Percentiles rank a stretch among this genome's conserved stretches.
phyloP scores from a whole-genome alignment of 1,284 basidiomycete genomes.

The Ustilago xerochloae region DNA sequence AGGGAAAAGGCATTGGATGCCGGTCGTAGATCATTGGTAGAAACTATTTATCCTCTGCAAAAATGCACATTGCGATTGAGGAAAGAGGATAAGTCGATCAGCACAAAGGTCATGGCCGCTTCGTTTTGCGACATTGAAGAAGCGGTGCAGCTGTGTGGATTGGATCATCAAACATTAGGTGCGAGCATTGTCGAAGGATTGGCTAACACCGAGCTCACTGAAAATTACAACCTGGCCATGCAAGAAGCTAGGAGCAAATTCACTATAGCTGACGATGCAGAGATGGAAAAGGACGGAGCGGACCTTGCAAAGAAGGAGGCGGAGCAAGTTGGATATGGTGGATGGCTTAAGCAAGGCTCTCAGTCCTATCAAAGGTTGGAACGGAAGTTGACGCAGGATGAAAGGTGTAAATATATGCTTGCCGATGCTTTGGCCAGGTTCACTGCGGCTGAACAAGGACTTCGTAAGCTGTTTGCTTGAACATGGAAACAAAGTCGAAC shows the following conservation, averaged over 20 bases:
- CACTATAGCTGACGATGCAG: constrained; percentile 1
- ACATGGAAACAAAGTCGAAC: no score
- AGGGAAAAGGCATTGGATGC: not conserved
- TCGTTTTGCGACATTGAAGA: constrained; percentile 19
- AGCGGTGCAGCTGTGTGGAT: constrained; percentile 16
- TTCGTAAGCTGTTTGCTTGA: constrained; percentile 19
- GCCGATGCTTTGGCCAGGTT: constrained; percentile 25
- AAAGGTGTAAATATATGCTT: constrained; percentile 22
- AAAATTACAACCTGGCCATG: not conserved
- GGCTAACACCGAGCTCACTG: constrained; percentile 10
- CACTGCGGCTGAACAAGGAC: constrained; percentile 6
- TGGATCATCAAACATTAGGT: constrained; percentile 26
- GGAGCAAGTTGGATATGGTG: constrained; percentile 13
- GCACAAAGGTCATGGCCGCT: constrained; percentile 22
- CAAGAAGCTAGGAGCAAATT: constrained; percentile 7
- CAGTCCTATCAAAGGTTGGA: constrained; percentile 7
- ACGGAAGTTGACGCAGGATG: constrained; percentile 8
- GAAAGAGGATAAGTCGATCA: constrained; percentile 6
- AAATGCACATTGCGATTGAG: constrained; percentile 11
- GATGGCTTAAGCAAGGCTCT: constrained; percentile 17
- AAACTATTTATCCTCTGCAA: constrained; percentile 22
- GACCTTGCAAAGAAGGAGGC: constrained; percentile 7
- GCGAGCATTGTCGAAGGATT: constrained; percentile 18
- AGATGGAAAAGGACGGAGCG: constrained; percentile 14
- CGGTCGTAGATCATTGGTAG: constrained; percentile 7